Evolutionary conservation across 2,329 filamentous ascomycete genomes (phyloP), one percentile per base, ranked within the genome.

Genomic region (Chrysoporthe austroafricana): DNA sequence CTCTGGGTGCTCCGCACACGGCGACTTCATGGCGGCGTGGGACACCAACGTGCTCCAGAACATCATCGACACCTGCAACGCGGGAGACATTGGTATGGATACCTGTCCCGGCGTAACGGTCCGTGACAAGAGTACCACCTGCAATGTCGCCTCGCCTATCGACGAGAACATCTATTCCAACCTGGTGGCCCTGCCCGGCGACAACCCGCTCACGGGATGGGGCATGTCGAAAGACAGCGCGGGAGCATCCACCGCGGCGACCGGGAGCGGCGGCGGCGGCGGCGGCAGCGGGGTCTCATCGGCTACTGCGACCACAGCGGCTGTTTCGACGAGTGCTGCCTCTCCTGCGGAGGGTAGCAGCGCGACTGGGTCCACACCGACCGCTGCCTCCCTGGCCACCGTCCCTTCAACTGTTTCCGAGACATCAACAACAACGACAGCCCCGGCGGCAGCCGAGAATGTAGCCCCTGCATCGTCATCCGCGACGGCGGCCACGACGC

Each of bases 11-110:
- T 87, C 87, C 73, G 85, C 85, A 69, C 91, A 93, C 78, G 90
- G 84, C 60, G 91, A 94, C 77, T 93, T 94, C 79, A 78, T 91
- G 71, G 87, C 91, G 70, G 91, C 86, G 18, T 94, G 91, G 91
- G 87, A 93, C 72, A 82, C 86, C 70, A 77, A 81, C 39, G 83
- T 85, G 58, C 87, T 92, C 62, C 88, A 91, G 77, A 81, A 85
- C 69, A 90, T 91, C 71, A 88, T 92, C 72, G 83, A 91, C 74
- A 86, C 81, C 62, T 93, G 91, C 81, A 81, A 88, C 73, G 85
- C 85, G 58, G 85, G 87, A 61, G 84, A 84, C 67, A 71, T 75
- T 7, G 87, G 86, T 62, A 88, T 92, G 80, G 85, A 90, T 70
- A 81, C 84, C 71, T 93, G 90, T 80, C 82, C 84, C 5, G 82